phyloP scores from a whole-genome alignment of 2,329 filamentous ascomycete genomes.

The Aspergillus fischeri region DNA sequence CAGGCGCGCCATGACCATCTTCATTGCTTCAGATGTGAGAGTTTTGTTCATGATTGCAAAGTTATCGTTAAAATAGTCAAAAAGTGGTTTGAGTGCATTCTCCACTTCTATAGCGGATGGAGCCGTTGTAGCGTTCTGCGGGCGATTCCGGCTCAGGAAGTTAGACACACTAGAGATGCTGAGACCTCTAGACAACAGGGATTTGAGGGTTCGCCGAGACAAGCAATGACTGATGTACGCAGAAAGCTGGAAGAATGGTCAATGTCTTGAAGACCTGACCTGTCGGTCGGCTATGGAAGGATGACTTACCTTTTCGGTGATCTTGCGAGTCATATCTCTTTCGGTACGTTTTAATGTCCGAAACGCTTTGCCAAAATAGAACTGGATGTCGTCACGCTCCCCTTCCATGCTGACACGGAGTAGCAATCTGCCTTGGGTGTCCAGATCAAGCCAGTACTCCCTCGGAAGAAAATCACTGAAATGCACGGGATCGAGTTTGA shows the following conservation, averaged over 20 bases:
- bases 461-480: constrained; percentile 94
- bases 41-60: constrained; percentile 99
- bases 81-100: constrained; percentile 76
- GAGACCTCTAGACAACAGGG: constrained; percentile 68
- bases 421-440: constrained; percentile 86
- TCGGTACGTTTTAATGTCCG: constrained; percentile 91
- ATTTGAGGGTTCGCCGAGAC: constrained; percentile 73
- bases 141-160: constrained; percentile 55
- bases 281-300: not conserved
- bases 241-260: constrained; percentile 60
- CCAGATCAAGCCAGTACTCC: constrained; percentile 96
- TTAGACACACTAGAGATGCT: constrained; percentile 70
- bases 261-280: not conserved
- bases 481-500: constrained; percentile 96
- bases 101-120: constrained; percentile 71
- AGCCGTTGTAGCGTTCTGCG: constrained; percentile 48
- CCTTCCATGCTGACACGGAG: constrained; percentile 97
- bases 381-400: constrained; percentile 95
- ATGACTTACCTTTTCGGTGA: constrained; percentile 82
- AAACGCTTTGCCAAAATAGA: constrained; percentile 97
- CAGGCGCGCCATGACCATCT: constrained; percentile 93
- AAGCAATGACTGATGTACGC: constrained; percentile 88
- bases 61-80: constrained; percentile 96
- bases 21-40: constrained; percentile 91
- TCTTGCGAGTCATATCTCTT: constrained; percentile 95